Conservation (phyloP, 345 rosid species). For the Citrus hindsii region DNA sequence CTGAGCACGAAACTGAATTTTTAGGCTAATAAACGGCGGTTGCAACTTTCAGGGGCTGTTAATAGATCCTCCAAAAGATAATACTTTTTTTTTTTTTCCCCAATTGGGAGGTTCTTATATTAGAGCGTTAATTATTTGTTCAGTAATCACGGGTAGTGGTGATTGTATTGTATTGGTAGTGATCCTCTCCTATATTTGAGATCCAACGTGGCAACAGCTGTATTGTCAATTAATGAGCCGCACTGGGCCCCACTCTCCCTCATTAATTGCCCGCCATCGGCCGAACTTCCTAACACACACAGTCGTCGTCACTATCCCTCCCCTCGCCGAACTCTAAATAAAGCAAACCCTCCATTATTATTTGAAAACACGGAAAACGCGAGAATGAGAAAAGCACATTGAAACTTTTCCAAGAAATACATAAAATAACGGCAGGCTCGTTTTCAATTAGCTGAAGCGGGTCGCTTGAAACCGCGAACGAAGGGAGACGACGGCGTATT, state of each 20-base stretch:
- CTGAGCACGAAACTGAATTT: no score
- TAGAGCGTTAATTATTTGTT: slow-evolving; percentile 5
- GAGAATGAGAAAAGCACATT: background rate
- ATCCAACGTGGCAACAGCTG: slow-evolving; percentile 28
- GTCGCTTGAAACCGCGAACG: slow-evolving; percentile 11
- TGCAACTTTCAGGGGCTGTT: background rate
- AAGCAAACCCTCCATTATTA: background rate
- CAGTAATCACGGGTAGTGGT: background rate
- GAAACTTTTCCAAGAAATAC: background rate
- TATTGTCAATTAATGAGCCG: background rate
- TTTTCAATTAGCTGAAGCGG: slow-evolving; percentile 10
- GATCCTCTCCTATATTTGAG: background rate
- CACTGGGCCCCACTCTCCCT: background rate
- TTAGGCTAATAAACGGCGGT: background rate
- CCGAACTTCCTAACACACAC: background rate
- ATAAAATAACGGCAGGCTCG: background rate
- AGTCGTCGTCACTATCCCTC: background rate
- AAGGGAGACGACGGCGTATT: background rate
- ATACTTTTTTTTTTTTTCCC: background rate
- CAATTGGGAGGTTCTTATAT: background rate
- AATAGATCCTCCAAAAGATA: background rate
- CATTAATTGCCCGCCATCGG: slow-evolving; percentile 37
- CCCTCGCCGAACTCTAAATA: background rate
- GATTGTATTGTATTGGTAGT: background rate
- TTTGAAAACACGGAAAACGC: background rate